Evolutionary conservation across 129 eudicot species (phyloP).

Genomic region (Erigeron canadensis): DNA sequence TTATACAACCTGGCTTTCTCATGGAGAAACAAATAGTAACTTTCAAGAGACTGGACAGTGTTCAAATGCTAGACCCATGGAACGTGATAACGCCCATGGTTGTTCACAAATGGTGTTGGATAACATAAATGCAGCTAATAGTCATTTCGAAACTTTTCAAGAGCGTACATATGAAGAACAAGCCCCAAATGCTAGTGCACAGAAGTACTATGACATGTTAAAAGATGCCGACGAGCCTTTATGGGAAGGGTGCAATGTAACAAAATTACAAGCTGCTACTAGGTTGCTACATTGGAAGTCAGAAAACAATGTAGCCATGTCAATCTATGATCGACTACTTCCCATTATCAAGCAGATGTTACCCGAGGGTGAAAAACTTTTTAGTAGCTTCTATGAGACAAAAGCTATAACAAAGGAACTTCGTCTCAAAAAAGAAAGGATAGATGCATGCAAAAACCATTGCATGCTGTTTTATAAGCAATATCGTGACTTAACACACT

Average conservation of each 20-base stretch:
- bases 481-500: no score
- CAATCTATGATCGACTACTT: background rate
- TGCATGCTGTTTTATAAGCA: background rate
- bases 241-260: background rate
- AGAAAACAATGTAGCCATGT: background rate
- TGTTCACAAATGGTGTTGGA: background rate
- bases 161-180: background rate
- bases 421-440: background rate
- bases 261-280: background rate
- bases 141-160: background rate
- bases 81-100: background rate
- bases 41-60: background rate
- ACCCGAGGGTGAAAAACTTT: background rate
- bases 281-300: background rate
- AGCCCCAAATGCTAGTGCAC: background rate
- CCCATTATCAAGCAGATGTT: background rate
- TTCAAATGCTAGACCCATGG: background rate
- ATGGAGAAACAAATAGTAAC: background rate
- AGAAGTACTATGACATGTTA: background rate
- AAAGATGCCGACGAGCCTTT: background rate
- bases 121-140: background rate
- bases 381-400: background rate
- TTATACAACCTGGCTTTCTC: background rate
- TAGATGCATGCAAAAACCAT: constrained; percentile 1
- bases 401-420: background rate